Evolutionary conservation across 148 eudicot species (phyloP).

Genomic region (Amaranthus cruentus): DNA sequence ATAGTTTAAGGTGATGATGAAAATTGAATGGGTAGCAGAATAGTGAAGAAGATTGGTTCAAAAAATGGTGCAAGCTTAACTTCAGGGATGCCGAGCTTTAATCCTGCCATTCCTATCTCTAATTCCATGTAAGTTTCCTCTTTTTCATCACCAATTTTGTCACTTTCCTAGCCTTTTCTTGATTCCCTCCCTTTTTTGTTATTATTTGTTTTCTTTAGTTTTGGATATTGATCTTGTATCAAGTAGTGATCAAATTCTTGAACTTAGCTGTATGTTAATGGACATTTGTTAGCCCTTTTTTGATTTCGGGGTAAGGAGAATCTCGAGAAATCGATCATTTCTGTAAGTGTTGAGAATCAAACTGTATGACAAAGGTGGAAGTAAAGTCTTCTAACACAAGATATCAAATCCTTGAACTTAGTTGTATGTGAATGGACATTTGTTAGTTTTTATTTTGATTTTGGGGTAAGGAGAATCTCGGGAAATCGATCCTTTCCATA

Average conservation of each 20-base stretch:
- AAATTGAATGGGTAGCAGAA: slow-evolving; percentile 35
- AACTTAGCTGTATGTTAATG: not conserved
- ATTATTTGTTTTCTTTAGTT: not conserved
- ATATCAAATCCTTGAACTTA: no score
- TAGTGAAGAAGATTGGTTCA: slow-evolving; percentile 27
- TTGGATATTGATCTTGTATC: no score
- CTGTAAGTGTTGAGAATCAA: no score
- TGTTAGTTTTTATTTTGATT: no score
- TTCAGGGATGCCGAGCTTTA: slow-evolving; percentile 46
- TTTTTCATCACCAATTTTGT: slow-evolving; percentile 5
- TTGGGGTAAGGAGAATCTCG: no score
- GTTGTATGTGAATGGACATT: not conserved
- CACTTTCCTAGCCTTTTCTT: not conserved
- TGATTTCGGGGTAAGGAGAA: no score
- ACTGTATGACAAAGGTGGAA: no score
- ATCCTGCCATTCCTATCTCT: slow-evolving; percentile 33
- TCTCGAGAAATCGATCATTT: no score
- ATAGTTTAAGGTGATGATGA: slow-evolving; percentile 22
- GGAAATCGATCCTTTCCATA: no score
- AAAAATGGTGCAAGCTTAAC: slow-evolving; percentile 37
- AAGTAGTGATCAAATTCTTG: not conserved
- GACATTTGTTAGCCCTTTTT: not conserved
- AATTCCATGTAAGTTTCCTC: slow-evolving; percentile 37
- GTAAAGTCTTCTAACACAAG: no score
- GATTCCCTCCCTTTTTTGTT: not conserved